Evolutionary conservation across 2,329 filamentous ascomycete genomes (phyloP), one percentile per base, ranked within the genome.

Genomic region (Pseudonectria buxi): DNA sequence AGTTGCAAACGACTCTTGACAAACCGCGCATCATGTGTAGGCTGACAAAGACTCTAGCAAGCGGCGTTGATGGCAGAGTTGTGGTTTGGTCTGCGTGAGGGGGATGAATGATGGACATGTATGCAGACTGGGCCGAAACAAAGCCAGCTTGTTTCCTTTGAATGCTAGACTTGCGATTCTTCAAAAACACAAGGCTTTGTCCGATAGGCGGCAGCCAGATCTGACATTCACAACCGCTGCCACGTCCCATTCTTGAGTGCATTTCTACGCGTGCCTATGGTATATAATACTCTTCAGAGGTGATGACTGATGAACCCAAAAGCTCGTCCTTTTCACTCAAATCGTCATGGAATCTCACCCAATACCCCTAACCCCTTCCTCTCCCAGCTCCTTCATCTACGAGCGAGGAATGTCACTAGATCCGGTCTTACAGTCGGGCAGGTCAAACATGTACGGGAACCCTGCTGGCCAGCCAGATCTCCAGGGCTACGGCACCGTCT

Each of bases 61-160:
- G 81, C 59, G 86, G 86, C 47, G 83, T 92, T 35, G 86, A 92
- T 58, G 86, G 86, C 44, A 78, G 86, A 54, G 69, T 92, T 49
- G 85, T 90, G 33, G 77, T 92, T 49, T 92, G 85, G 85, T 72
- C 71, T 46, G 68, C 71, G 33, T 87, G n/a, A 77, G 58, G 56
- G 34, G 10, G 22, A 30, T 13, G 22, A 18, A 9, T 26, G 11
- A 38, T 16, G 40, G 30, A 28, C 14, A 24, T 11, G 15, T 15
- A 37, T 14, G 10, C 13, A 31, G 37, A 36, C 18, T 22, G 9
- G 5, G 9, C 18, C 5, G 18, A 9, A 7, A 26, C 10, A 33
- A 37, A 18, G 27, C 28, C 18, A 5, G 9, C 9, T 9, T 22
- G 9, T 22, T 22, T 22, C 3, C 9, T 40, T 6, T 7, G 34